phyloP scores from a whole-genome alignment of 2,329 filamentous ascomycete genomes.

The Penicillium sp. region DNA sequence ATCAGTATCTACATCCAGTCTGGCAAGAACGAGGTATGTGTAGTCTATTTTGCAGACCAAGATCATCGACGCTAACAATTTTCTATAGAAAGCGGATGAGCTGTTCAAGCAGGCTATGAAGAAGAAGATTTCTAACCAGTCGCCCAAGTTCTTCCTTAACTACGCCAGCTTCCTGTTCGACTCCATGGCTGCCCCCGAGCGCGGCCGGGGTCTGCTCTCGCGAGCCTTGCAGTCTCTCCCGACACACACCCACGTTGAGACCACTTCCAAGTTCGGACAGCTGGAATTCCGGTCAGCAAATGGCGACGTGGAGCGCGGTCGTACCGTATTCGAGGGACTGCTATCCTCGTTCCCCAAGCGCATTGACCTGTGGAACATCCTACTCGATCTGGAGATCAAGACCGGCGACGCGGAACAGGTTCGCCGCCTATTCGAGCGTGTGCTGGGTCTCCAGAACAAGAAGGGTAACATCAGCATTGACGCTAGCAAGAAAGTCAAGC shows the following conservation, averaged over 20 bases:
- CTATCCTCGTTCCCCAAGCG: constrained; percentile 83
- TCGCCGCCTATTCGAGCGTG: constrained; percentile 78
- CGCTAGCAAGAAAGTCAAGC: constrained; percentile 66
- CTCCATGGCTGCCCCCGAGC: constrained; percentile 66
- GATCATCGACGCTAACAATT: constrained; percentile 23
- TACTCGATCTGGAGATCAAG: constrained; percentile 78
- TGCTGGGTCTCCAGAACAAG: constrained; percentile 51
- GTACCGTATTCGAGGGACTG: constrained; percentile 90
- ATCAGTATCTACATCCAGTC: constrained; percentile 95
- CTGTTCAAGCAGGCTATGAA: constrained; percentile 85
- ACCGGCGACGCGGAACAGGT: constrained; percentile 61
- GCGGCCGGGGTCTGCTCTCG: constrained; percentile 72
- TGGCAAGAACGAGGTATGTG: constrained; percentile 73
- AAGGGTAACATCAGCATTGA: constrained; percentile 33
- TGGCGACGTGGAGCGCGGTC: constrained; percentile 83
- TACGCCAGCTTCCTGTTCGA: constrained; percentile 91
- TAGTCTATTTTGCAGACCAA: neutral
- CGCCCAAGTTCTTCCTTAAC: constrained; percentile 83
- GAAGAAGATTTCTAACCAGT: constrained; percentile 77
- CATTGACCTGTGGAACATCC: constrained; percentile 88
- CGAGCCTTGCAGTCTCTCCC: constrained; percentile 83
- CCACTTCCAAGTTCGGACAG: constrained; percentile 84
- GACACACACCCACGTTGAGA: constrained; percentile 64
- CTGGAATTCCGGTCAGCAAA: constrained; percentile 83
- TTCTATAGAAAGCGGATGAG: constrained; percentile 72